phyloP scores from a whole-genome alignment of 345 rosid genomes.

The Geranium rotundifolium region DNA sequence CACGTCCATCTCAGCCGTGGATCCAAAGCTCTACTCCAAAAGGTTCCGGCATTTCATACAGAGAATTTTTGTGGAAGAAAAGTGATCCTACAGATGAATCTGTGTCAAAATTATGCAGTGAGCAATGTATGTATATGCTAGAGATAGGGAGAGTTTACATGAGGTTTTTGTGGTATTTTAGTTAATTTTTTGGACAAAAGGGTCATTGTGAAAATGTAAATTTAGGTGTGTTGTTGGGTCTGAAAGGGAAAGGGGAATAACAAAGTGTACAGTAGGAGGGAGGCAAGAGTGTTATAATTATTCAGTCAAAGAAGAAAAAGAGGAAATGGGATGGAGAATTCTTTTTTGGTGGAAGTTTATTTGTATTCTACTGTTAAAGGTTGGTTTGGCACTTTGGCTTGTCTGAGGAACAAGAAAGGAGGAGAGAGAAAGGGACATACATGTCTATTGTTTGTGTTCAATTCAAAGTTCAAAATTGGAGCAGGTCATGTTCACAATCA shows the following conservation, averaged over 20 bases:
- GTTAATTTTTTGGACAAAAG: not conserved
- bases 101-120: not conserved
- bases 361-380: not conserved
- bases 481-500: not conserved
- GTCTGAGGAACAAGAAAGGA: not conserved
- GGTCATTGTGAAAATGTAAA: not conserved
- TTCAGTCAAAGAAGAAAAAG: not conserved
- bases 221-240: not conserved
- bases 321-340: not conserved
- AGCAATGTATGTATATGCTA: not conserved
- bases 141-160: not conserved
- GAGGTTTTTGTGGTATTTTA: too few species aligned
- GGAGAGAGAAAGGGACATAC: not conserved
- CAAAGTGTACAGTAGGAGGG: not conserved
- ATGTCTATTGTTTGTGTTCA: not conserved
- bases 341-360: not conserved
- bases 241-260: not conserved
- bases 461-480: not conserved
- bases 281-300: not conserved
- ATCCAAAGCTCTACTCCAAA: slow-evolving; percentile 83
- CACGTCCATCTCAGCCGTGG: slow-evolving; percentile 89
- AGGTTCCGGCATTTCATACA: slow-evolving; percentile 83
- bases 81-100: slow-evolving; percentile 14
- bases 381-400: not conserved
- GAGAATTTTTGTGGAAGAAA: slow-evolving; percentile 81